Evolutionary conservation across 352 stramenopile species (phyloP).

Genomic region (Phytophthora chlamydospora): DNA sequence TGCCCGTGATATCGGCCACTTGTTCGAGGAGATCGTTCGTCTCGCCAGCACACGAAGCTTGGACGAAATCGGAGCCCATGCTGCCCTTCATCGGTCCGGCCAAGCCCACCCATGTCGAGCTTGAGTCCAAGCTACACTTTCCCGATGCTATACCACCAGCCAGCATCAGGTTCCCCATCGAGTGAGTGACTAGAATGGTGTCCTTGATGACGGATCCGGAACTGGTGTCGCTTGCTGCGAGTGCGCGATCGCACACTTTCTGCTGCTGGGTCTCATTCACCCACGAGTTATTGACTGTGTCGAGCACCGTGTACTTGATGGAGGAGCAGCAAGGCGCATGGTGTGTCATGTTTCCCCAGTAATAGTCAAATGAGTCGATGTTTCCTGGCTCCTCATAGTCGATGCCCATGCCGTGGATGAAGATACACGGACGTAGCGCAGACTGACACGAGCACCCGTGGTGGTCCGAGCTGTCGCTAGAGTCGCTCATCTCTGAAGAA

Average conservation of each 20-base stretch:
- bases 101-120: slow-evolving; percentile 34
- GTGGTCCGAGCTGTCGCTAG: too few species aligned
- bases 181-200: slow-evolving; percentile 42
- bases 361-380: slow-evolving; percentile 9
- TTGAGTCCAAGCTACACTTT: slow-evolving; percentile 15
- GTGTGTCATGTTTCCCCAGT: slow-evolving; percentile 17
- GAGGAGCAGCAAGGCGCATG: slow-evolving; percentile 24
- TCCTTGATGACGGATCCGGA: slow-evolving; percentile 21
- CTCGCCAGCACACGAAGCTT: slow-evolving; percentile 35
- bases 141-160: slow-evolving; percentile 18
- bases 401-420: slow-evolving; percentile 22
- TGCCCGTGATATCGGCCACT: slow-evolving; percentile 23
- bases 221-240: slow-evolving; percentile 23
- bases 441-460: slow-evolving; percentile 20
- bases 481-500: too few species aligned
- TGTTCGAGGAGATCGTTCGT: slow-evolving; percentile 21
- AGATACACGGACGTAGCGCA: slow-evolving; percentile 14
- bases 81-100: slow-evolving; percentile 37
- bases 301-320: slow-evolving; percentile 43
- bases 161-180: slow-evolving; percentile 41
- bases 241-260: slow-evolving; percentile 34
- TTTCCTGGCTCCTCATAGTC: slow-evolving; percentile 14
- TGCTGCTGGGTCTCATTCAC: slow-evolving; percentile 38
- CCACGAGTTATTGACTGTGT: slow-evolving; percentile 54
- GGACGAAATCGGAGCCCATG: slow-evolving; percentile 40